Evolutionary conservation across 2,329 filamentous ascomycete species (phyloP), one percentile per base, ranked within the genome.

Genomic region (Colletotrichum filicis): DNA sequence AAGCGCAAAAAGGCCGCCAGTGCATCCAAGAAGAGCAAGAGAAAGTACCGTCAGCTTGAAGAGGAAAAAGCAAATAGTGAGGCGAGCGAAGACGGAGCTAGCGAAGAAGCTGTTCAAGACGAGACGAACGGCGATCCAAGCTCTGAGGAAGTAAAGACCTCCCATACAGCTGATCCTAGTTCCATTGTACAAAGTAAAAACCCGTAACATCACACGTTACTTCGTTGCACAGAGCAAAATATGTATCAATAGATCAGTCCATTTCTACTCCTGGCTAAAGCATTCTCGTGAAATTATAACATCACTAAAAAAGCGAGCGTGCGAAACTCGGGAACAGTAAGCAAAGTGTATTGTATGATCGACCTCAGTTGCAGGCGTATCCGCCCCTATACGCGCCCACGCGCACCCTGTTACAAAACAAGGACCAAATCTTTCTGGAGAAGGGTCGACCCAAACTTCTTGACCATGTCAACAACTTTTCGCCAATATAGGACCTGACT

Each of bases 11-110:
- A 90, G 83, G 92, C 93, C 78, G 93, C 91, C 35, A 97, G 95
- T 80, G 90, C 90, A 26, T 88, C 86, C 5, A 97, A 98, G 85
- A 98, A 98, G 88, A 91, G 90, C 68, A 89, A 92, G 78, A 88
- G 94, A 77, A 98, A 98, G 82, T 96, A 96, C 79, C 87, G 87
- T 74, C 87, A 87, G 78, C 81, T 94, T 1, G 88, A 86, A 4
- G 88, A 88, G 73, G 87, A 85, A 60, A 87, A 86, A 76, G 79
- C 76, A 2, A 79, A 65, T 78, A 75, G 6, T 65, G 67, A 12
- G 32, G 52, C 30, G n/a, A 32, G 35, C 49, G 37, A 63, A n/a
- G 55, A 5, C 4, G 78, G 77, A 19, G 74, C 61, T 62, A 12
- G 71, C 56, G 30, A 68, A 8, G 28, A 68, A 24, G 12, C n/a